These are phyloP conservation scores for Eucalyptus pauciflora DNA, from an alignment of 345 rosid species.

Conservation along the genomic window DNA sequence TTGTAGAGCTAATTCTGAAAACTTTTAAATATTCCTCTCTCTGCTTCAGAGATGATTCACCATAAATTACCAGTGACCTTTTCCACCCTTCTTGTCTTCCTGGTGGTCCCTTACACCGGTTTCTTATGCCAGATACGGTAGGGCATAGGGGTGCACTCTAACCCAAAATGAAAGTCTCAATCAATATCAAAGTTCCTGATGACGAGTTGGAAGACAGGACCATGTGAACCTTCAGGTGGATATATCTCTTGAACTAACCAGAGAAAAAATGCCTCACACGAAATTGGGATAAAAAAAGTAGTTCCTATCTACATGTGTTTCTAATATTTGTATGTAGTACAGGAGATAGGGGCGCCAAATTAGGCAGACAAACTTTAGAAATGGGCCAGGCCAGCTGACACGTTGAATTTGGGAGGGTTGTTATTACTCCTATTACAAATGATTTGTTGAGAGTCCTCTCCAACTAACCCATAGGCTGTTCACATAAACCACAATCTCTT, in stretches of 20 bases:
- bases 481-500: too few relatives aligned
- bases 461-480: too few relatives aligned
- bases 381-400: too few relatives aligned
- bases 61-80: not conserved
- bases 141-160: not conserved
- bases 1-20: not conserved
- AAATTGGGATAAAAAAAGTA: too few relatives aligned
- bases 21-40: not conserved
- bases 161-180: not conserved
- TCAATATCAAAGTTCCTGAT: not conserved
- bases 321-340: too few relatives aligned
- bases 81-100: not conserved
- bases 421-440: too few relatives aligned
- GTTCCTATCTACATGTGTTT: too few relatives aligned
- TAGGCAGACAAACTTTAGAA: too few relatives aligned
- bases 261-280: too few relatives aligned
- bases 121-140: not conserved
- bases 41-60: not conserved
- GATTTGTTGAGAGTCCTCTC: too few relatives aligned
- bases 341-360: too few relatives aligned
- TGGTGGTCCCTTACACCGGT: not conserved
- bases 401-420: too few relatives aligned
- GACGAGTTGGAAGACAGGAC: slow-evolving; percentile 5
- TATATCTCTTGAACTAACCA: not conserved
- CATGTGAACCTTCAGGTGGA: not conserved